Conservation (phyloP, 352 stramenopile species). For the Phytophthora ramorum region DNA sequence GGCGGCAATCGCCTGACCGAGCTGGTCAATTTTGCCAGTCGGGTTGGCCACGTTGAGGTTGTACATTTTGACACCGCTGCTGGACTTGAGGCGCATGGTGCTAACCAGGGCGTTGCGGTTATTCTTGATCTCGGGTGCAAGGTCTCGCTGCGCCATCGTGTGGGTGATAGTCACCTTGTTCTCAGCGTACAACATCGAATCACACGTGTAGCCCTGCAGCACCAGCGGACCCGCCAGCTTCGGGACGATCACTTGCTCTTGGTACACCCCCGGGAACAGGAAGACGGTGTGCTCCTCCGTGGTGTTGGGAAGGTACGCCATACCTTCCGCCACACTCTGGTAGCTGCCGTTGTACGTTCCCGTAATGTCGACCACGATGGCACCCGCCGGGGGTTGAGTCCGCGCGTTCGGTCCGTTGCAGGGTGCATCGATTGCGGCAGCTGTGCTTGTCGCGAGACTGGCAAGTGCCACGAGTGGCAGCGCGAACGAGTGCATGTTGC, state of each 20-base stretch:
- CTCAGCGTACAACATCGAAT: slow-evolving; percentile 10
- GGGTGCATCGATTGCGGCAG: not conserved
- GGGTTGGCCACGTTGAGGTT: slow-evolving; percentile 27
- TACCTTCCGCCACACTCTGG: slow-evolving; percentile 11
- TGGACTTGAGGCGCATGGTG: slow-evolving; percentile 20
- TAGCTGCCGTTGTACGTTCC: slow-evolving; percentile 16
- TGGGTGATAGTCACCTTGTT: slow-evolving; percentile 23
- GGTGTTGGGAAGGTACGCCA: slow-evolving; percentile 23
- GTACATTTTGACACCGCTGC: slow-evolving; percentile 22
- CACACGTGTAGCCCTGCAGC: slow-evolving; percentile 3
- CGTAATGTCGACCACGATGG: slow-evolving; percentile 21
- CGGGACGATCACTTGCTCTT: slow-evolving; percentile 19
- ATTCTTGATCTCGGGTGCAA: not conserved
- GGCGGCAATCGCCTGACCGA: slow-evolving; percentile 10
- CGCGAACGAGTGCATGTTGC: slow-evolving; percentile 10
- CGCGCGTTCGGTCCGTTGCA: slow-evolving; percentile 16
- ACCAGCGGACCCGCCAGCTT: slow-evolving; percentile 15
- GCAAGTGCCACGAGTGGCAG: slow-evolving; percentile 6
- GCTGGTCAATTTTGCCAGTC: slow-evolving; percentile 6
- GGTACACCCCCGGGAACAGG: slow-evolving; percentile 20
- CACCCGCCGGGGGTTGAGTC: slow-evolving; percentile 1
- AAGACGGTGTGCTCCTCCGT: slow-evolving; percentile 22
- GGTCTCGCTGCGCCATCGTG: slow-evolving; percentile 15
- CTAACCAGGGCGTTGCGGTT: slow-evolving; percentile 15
- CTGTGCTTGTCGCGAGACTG: not conserved